Evolutionary conservation across 352 stramenopile genomes (phyloP), one percentile per base, ranked within the genome.

Genomic region (Pythium apleroticum): DNA sequence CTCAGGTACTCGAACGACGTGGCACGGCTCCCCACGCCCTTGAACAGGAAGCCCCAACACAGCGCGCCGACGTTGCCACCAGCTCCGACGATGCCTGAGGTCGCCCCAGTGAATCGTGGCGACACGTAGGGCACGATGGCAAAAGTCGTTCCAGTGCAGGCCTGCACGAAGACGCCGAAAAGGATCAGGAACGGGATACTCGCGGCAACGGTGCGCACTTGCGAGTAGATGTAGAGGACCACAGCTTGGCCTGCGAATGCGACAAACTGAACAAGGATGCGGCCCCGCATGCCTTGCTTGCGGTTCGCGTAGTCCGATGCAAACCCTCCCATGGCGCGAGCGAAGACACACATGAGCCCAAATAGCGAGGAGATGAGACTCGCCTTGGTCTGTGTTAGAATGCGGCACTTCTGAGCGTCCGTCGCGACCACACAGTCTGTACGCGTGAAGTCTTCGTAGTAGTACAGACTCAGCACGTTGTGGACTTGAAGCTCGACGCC

Each of bases 401-500:
- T 63, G 33, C 39, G 72, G 69, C 54, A 84, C 35, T 57, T 68
- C 22, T 43, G 52, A 1, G 33, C 48, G 60, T 65, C 77, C 22
- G 54, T 72, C 4, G 50, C 49, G n/a, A 60, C 57, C 1, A 82
- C 66, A 31, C 80, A 89, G 53, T 80, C 84, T 1, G 70, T 62
- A 22, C 85, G 74, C 20, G 71, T 78, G 57, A 98, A 98, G 37
- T 91, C 84, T 30, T 95, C 78, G 48, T 89, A 92, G 71, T 98
- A 98, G 73, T 97, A 96, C 22, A 86, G 65, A 27, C 88, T 92
- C 37, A 96, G 86, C 39, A 93, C 89, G 70, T 98, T 98, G 80
- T 98, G 96, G 54, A 98, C 91, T 50, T 95, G 95, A 4, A 98
- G 74, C 67, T 98, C 94, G 39, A 98, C 84, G 48, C 95, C 95